Evolutionary conservation across 1,139 yeast genomes (phyloP), one percentile per base, ranked within the genome.

Genomic region (Candida sojae): DNA sequence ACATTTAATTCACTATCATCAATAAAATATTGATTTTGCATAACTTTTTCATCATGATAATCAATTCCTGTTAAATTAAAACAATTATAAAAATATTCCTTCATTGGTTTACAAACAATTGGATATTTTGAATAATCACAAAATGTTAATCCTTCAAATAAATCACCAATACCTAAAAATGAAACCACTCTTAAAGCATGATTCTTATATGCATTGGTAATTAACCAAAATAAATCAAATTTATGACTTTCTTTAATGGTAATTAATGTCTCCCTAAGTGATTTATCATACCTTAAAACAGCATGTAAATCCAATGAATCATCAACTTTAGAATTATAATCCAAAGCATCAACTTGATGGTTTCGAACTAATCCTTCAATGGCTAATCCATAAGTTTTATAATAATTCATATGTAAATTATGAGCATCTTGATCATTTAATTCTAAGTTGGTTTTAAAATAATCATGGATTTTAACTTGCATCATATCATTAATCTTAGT

Each of bases 131-230:
- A 65, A 63, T 93, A 93, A 68, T 93, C 96, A 70, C 99, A 93
- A 68, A 73, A 93, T 0, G 97, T 90, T 57, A 93, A 78, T 1
- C 99, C 99, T 56, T 92, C 98, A 62, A 93, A 92, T 49, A 90
- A 64, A 63, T 92, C 97, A 23, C 93, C 97, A 32, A 93, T 66
- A 2, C 97, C 98, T 44, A 93, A 74, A 47, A 92, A 74, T 38
- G 84, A 77, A 21, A 91, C 77, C 13, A 88, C 96, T 48, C 93
- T 75, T 47, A 83, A 61, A 0, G 95, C 98, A 64, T 93, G 98
- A 59, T 82, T 89, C 63, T 86, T 84, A 71, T 92, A 93, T 1
- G 99, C 99, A 63, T 93, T 93, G 12, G 99, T 93, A 59, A 91
- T 86, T 42, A 93, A 76, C 99, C 99, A 93, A 51, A 75, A 70